These are phyloP conservation scores for Phlyctochytrium arcticum DNA, from an alignment of 192 early-diverging fungal species.

Conservation along the genomic window DNA sequence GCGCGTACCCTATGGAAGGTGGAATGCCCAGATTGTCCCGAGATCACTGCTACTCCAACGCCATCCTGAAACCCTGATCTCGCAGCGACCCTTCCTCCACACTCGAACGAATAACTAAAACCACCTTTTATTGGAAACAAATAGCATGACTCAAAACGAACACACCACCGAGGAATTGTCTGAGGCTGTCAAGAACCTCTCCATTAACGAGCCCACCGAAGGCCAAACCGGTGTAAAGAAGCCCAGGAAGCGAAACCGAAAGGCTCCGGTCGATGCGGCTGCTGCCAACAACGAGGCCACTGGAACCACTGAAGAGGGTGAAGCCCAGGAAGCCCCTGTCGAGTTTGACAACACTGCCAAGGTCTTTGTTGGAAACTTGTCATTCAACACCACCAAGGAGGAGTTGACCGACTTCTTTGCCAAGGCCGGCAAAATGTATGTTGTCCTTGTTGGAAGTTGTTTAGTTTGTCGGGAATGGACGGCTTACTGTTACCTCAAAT, in stretches of 20 bases:
- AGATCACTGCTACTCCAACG: no score
- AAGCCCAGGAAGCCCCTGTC: background rate
- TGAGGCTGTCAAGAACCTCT: constrained; percentile 9
- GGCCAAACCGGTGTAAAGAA: background rate
- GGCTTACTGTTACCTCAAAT: no score
- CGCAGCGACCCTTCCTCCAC: no score
- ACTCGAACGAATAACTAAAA: no score
- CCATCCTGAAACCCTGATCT: no score
- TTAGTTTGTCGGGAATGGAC: no score
- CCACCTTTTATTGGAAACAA: background rate
- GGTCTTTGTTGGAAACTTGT: constrained; percentile 95
- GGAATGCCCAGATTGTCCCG: no score
- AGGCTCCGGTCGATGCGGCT: background rate
- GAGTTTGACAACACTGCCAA: constrained; percentile 50
- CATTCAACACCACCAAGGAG: constrained; percentile 81
- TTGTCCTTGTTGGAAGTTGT: constrained; percentile 15
- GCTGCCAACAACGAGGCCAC: no score
- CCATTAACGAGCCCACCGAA: constrained; percentile 3
- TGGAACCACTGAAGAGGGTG: background rate
- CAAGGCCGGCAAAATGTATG: constrained; percentile 71
- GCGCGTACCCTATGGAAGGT: no score
- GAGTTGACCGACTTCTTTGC: constrained; percentile 75
- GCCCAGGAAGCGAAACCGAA: constrained; percentile 2
- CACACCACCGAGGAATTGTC: constrained; percentile 1
- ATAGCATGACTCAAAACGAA: background rate